Evolutionary conservation across 139 green algal species (phyloP), one percentile per base, ranked within the genome.

Genomic region (Chlorella sorokiniana): DNA sequence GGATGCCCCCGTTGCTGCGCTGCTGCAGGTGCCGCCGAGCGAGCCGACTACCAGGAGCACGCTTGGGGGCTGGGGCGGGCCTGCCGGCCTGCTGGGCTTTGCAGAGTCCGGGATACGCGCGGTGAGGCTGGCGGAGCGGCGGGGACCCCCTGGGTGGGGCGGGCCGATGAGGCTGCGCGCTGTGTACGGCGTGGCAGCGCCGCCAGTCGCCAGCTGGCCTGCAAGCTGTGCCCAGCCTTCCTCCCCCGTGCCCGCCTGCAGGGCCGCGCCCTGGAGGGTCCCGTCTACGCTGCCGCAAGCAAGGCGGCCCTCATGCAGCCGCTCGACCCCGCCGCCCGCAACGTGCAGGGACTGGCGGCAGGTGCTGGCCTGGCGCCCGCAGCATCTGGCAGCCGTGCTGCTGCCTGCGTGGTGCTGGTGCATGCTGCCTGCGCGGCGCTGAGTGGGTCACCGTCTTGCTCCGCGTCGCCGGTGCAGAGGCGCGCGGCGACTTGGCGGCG

Each of bases 271-370:
- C 52, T 56, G 31, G 63, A 73, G 48, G 86, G 86, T 25, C 33
- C 78, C 3, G 69, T 91, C 23, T 83, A 91, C n/a, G 83, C 85
- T 0, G 83, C 86, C 1, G 90, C 90, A 11, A 41, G 35, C 67
- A 91, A 92, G 79, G 76, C 79, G 2, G 79, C 78, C 0, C 63
- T 80, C 25, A 83, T 88, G 65, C 84, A 92, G 77, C 93, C 93
- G 1, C 89, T 92, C 76, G 88, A 92, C 56, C 70, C 87, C 20
- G 83, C 88, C 1, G 91, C 91, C 0, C 81, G 90, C 69, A 88
- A 91, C 56, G 67, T 83, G 0, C 51, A 88, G 23, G 92, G 85
- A 0, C 84, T 94, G 59, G 87, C 84, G 73, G 73, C 41, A 10
- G 16, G 72, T 2, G 20, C 33, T 38, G 61, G n/a, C 29, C 48